These are phyloP conservation scores for Tricholomella constricta DNA, from an alignment of 768 basidiomycete genomes.

Conservation along the genomic window DNA sequence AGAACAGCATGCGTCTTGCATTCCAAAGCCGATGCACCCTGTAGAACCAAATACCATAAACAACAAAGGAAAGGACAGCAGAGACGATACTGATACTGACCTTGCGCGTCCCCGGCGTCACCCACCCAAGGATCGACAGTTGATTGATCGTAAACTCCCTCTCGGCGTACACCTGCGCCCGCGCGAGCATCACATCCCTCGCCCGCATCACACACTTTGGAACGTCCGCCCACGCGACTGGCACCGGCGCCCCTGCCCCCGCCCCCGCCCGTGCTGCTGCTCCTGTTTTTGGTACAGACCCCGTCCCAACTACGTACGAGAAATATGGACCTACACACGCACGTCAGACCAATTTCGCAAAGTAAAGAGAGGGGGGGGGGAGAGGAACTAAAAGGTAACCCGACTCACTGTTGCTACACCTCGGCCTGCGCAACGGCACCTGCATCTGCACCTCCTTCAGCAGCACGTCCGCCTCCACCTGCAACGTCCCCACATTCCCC, in stretches of 20 bases:
- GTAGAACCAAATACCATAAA: background rate
- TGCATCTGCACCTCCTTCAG: conserved; percentile 41
- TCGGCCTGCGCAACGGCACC: conserved; percentile 30
- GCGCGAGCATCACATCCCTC: conserved; percentile 31
- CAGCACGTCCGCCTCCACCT: conserved; percentile 38
- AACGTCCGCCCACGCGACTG: background rate
- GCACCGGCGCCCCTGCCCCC: background rate
- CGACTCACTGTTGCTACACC: conserved; percentile 29
- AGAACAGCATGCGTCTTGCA: conserved; percentile 29
- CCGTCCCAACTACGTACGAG: background rate
- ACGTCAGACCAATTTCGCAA: background rate
- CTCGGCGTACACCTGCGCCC: conserved; percentile 37
- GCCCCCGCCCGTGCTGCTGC: no score
- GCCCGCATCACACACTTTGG: conserved; percentile 20
- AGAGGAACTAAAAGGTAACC: background rate
- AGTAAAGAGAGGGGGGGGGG: background rate
- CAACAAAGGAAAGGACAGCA: background rate
- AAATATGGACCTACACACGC: conserved; percentile 9
- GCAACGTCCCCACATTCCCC: conserved; percentile 43
- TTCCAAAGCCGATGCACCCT: conserved; percentile 27
- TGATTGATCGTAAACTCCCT: conserved; percentile 32
- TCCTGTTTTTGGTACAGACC: no score
- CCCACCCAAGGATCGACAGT: conserved; percentile 44
- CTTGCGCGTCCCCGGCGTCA: conserved; percentile 22
- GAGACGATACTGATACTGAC: no score